Conservation (phyloP, 2,329 filamentous ascomycete genomes). For the Exophiala lecanii-corni region DNA sequence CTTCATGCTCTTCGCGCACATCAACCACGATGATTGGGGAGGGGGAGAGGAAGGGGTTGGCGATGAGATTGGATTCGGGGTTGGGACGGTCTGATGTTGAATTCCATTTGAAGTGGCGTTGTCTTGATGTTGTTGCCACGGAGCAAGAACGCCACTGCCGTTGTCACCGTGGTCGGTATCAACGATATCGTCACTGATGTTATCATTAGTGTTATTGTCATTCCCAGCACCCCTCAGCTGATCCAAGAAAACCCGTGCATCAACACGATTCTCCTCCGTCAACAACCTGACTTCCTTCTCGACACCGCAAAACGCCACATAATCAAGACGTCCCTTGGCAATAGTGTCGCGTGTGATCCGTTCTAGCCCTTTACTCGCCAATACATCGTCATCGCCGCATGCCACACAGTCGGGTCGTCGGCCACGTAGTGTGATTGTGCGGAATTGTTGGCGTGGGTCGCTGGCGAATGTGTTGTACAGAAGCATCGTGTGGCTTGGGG, state of each 20-base stretch:
- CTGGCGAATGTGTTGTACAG: constrained; percentile 53
- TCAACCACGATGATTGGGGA: constrained; percentile 64
- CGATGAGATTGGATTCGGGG: no score
- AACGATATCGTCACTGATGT: no score
- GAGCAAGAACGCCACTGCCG: no score
- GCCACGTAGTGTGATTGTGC: constrained; percentile 68
- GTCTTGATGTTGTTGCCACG: no score
- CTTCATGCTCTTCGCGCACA: constrained; percentile 79
- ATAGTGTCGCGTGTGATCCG: constrained; percentile 62
- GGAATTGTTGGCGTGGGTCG: constrained; percentile 52
- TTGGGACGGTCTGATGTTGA: no score
- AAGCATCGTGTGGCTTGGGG: constrained; percentile 40
- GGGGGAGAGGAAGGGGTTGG: no score
- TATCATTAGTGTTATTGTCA: constrained; percentile 9
- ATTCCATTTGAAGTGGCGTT: no score
- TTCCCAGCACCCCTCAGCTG: constrained; percentile 15
- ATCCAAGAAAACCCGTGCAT: constrained; percentile 56
- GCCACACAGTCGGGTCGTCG: constrained; percentile 68
- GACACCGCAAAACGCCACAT: constrained; percentile 72
- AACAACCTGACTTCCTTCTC: constrained; percentile 53
- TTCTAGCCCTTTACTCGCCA: constrained; percentile 57
- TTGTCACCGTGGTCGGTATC: no score
- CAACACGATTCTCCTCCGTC: constrained; percentile 61
- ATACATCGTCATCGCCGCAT: constrained; percentile 61
- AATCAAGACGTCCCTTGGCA: constrained; percentile 66